These are phyloP conservation scores for Circinella minor DNA, from an alignment of 371 early-diverging fungal genomes.

Conservation along the genomic window DNA sequence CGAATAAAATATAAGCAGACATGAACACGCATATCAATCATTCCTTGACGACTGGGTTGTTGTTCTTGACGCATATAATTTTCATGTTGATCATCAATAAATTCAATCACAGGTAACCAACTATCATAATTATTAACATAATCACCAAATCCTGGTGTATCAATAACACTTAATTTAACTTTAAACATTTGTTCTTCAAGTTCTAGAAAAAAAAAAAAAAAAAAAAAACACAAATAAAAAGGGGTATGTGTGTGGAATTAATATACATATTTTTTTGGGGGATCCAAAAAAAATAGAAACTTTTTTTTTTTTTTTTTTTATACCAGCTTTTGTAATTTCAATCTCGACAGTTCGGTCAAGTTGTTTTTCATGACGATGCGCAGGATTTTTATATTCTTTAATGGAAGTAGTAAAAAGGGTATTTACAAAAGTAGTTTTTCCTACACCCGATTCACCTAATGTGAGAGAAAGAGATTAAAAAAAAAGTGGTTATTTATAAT, in stretches of 20 bases:
- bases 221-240: neutral
- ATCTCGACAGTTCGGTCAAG: constrained; percentile 81
- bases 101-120: constrained; percentile 76
- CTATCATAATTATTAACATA: constrained; percentile 78
- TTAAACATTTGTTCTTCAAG: constrained; percentile 97
- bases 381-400: constrained; percentile 65
- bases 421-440: constrained; percentile 88
- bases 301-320: neutral
- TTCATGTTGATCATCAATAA: constrained; percentile 96
- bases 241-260: neutral
- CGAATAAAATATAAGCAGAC: constrained; percentile 95
- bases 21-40: constrained; percentile 81
- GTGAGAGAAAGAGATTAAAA: too few species aligned
- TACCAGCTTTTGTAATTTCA: constrained; percentile 55
- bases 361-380: constrained; percentile 58
- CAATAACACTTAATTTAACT: constrained; percentile 90
- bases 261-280: too few species aligned
- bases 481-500: neutral
- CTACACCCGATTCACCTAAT: constrained; percentile 51
- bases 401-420: constrained; percentile 78
- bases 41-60: constrained; percentile 57
- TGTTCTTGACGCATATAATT: constrained; percentile 83
- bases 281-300: neutral
- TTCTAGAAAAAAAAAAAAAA: constrained; percentile 51
- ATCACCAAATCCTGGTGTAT: constrained; percentile 94